Conservation (phyloP, 345 rosid species). For the Eucalyptus marginata region DNA sequence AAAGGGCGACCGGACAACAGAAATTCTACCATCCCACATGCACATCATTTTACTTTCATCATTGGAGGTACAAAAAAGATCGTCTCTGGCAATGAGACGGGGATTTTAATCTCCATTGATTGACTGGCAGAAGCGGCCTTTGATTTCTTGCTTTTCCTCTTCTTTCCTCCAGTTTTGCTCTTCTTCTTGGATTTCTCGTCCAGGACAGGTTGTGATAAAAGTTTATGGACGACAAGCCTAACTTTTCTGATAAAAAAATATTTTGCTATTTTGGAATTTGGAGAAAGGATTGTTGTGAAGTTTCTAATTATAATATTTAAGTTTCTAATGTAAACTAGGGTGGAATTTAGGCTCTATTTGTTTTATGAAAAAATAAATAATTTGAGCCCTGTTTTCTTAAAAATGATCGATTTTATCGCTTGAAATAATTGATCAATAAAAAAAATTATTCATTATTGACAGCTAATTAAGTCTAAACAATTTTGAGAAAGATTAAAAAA, state of each 20-base stretch:
- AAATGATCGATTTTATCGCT: neutral
- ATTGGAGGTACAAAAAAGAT: neutral
- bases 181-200: conserved; percentile 54
- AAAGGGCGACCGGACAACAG: neutral
- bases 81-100: neutral
- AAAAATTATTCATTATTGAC: neutral
- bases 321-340: neutral
- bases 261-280: neutral
- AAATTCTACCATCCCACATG: neutral
- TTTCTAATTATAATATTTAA: neutral
- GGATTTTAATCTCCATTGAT: conserved; percentile 27
- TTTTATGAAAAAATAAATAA: neutral
- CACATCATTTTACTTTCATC: neutral
- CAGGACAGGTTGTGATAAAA: conserved; percentile 22
- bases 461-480: too few relatives aligned
- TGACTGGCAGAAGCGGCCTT: conserved; percentile 2
- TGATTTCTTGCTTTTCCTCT: conserved; percentile 23
- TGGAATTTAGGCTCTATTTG: neutral
- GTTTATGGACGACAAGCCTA: neutral
- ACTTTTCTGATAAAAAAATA: neutral
- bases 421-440: too few relatives aligned
- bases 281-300: neutral
- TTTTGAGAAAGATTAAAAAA: too few relatives aligned
- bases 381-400: neutral
- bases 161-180: conserved; percentile 28